Conservation (phyloP, 345 rosid species). For the Ailanthus altissimus region DNA sequence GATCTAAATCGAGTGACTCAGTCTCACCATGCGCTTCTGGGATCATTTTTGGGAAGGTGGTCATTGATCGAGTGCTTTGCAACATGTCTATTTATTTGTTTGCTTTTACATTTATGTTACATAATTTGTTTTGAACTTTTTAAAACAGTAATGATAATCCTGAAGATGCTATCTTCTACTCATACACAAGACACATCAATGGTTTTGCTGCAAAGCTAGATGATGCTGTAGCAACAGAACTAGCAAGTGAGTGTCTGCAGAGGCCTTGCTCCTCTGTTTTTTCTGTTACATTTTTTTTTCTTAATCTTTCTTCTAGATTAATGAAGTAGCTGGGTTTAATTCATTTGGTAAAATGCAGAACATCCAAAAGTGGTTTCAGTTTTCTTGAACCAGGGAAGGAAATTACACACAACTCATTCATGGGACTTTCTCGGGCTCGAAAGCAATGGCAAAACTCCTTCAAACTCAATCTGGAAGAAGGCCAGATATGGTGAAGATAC, state of each 20-base stretch:
- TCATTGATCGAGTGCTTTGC: too few species aligned
- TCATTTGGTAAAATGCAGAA: constrained; percentile 34
- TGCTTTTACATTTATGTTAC: not conserved
- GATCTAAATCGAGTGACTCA: constrained; percentile 43
- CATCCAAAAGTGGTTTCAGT: constrained; percentile 82
- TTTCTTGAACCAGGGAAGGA: constrained; percentile 61
- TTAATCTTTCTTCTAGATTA: not conserved
- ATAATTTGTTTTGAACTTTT: not conserved
- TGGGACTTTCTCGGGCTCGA: constrained; percentile 88
- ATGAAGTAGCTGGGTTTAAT: not conserved
- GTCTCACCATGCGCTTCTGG: constrained; percentile 66
- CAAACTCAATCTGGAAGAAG: constrained; percentile 63
- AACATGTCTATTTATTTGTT: not conserved
- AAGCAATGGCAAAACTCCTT: constrained; percentile 37
- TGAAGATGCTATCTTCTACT: constrained; percentile 58
- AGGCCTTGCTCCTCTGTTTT: constrained; percentile 4
- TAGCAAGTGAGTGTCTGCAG: constrained; percentile 45
- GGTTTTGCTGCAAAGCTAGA: constrained; percentile 80
- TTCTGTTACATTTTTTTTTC: not conserved
- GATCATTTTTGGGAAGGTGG: constrained; percentile 68
- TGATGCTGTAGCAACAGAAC: constrained; percentile 49
- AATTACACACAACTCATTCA: constrained; percentile 85
- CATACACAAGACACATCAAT: constrained; percentile 75
- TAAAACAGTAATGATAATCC: constrained; percentile 50
- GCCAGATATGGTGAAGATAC: constrained; percentile 75